Percentiles rank a stretch among this genome's conserved stretches.
Conservation (phyloP, 2,329 filamentous ascomycete genomes). For the Aspergillus sp. region DNA sequence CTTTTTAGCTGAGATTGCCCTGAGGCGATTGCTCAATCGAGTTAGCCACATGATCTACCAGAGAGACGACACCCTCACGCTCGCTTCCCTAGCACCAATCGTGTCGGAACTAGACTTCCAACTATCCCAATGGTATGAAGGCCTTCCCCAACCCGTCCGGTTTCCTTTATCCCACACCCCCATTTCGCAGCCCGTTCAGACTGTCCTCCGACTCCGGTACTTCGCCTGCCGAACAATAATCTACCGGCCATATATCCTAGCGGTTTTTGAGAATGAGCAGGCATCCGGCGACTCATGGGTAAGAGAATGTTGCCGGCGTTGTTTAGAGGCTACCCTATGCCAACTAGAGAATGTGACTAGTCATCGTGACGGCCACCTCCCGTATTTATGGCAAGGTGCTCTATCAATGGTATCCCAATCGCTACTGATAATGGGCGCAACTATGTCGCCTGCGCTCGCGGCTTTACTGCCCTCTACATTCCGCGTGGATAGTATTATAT, state of each 20-base stretch:
- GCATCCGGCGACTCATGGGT: constrained; percentile 70
- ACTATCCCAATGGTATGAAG: constrained; percentile 81
- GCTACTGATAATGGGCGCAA: constrained; percentile 79
- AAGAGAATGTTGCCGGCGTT: constrained; percentile 76
- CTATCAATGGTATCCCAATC: constrained; percentile 81
- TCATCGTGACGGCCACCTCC: constrained; percentile 80
- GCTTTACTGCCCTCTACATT: constrained; percentile 59
- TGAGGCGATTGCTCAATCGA: constrained; percentile 73
- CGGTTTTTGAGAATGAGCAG: constrained; percentile 75
- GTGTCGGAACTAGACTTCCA: constrained; percentile 80
- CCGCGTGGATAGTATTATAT: constrained; percentile 72
- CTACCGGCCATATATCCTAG: constrained; percentile 78
- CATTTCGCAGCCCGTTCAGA: constrained; percentile 72
- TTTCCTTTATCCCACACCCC: constrained; percentile 71
- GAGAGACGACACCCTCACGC: constrained; percentile 69
- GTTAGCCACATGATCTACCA: constrained; percentile 79
- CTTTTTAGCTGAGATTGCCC: constrained; percentile 77
- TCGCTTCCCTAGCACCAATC: constrained; percentile 72
- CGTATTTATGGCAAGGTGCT: constrained; percentile 82
- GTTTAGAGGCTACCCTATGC: constrained; percentile 74
- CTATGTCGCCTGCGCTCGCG: constrained; percentile 72
- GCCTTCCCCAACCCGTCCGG: constrained; percentile 69
- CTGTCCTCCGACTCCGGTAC: constrained; percentile 74
- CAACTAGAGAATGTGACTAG: constrained; percentile 77
- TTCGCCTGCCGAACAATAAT: constrained; percentile 86